These are phyloP conservation scores for Carex pumila DNA, from an alignment of 176 grass and related monocot genomes.

Conservation along the genomic window DNA sequence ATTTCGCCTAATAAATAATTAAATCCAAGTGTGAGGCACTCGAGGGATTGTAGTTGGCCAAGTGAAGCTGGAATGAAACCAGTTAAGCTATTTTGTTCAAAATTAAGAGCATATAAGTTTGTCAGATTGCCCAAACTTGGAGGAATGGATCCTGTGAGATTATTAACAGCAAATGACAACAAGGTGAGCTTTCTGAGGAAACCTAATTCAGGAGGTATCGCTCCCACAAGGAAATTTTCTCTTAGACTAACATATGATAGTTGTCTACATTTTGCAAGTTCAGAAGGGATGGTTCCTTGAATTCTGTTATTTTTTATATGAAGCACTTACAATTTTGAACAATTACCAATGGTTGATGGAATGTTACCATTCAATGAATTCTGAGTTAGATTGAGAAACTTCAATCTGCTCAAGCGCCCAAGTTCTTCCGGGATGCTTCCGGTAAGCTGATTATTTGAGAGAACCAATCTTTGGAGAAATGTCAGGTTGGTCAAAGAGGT, in stretches of 20 bases:
- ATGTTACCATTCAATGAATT: neutral
- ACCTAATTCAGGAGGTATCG: neutral
- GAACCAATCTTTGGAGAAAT: too few species aligned
- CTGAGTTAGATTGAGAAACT: neutral
- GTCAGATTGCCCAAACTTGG: neutral
- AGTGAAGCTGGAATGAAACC: constrained; percentile 3
- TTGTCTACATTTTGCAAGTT: neutral
- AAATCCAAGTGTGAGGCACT: neutral
- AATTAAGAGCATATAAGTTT: neutral
- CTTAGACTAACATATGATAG: neutral
- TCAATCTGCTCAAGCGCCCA: neutral
- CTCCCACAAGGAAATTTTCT: neutral
- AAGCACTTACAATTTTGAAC: neutral
- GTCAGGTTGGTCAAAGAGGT: too few species aligned
- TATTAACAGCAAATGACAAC: neutral
- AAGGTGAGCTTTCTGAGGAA: neutral
- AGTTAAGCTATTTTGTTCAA: neutral
- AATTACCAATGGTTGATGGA: neutral
- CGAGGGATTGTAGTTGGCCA: neutral
- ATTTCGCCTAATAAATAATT: constrained; percentile 17
- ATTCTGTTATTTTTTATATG: neutral
- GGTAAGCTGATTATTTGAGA: too few species aligned
- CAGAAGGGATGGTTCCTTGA: neutral
- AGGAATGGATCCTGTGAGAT: neutral
- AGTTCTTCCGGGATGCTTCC: too few species aligned